Evolutionary conservation across 2,329 filamentous ascomycete genomes (phyloP).

Genomic region (Lachnellula occidentalis): DNA sequence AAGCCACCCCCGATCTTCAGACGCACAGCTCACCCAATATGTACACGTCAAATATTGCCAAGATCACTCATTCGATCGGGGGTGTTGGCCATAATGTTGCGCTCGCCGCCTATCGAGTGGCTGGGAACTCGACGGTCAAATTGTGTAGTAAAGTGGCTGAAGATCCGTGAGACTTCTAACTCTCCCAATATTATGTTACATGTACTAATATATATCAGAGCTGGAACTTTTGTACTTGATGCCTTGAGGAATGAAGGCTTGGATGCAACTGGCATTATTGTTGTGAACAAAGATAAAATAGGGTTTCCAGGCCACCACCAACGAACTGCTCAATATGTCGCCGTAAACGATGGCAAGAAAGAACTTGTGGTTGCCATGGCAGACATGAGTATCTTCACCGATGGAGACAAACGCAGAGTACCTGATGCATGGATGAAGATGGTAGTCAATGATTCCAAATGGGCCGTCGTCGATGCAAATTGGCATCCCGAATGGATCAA

Average conservation of each 20-base stretch:
- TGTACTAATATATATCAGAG: constrained; percentile 38
- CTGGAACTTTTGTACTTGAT: constrained; percentile 67
- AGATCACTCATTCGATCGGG: constrained; percentile 76
- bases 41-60: constrained; percentile 81
- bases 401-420: constrained; percentile 30
- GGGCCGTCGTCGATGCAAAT: constrained; percentile 83
- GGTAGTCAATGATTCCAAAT: constrained; percentile 38
- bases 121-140: constrained; percentile 53
- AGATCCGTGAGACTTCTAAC: constrained; percentile 55
- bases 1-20: neutral
- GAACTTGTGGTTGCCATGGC: constrained; percentile 90
- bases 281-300: neutral
- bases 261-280: constrained; percentile 52
- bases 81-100: constrained; percentile 93
- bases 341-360: constrained; percentile 78
- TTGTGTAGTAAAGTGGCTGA: constrained; percentile 79
- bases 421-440: neutral
- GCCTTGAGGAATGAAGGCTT: constrained; percentile 61
- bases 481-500: constrained; percentile 65
- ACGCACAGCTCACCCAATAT: constrained; percentile 27
- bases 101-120: constrained; percentile 66
- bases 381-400: constrained; percentile 64
- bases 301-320: constrained; percentile 31
- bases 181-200: neutral
- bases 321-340: constrained; percentile 86